These are phyloP conservation scores for Leptomonas seymouri DNA, from an alignment of 208 protist species.

Conservation along the genomic window DNA sequence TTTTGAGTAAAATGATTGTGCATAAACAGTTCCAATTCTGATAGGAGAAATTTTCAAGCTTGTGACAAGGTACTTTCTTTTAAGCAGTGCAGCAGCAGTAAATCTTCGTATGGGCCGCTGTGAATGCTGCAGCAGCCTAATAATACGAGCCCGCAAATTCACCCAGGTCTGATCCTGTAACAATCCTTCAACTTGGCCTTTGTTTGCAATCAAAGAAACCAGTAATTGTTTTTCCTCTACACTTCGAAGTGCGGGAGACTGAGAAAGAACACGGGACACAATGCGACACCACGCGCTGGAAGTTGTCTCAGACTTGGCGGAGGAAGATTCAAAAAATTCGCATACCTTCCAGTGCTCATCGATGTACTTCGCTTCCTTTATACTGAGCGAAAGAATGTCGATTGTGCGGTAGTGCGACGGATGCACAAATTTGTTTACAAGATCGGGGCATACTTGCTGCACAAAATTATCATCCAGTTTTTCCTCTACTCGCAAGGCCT, in stretches of 20 bases:
- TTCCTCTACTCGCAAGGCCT: slow-evolving; percentile 3
- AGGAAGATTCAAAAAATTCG: background rate
- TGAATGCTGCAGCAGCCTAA: background rate
- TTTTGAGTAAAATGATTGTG: slow-evolving; percentile 47
- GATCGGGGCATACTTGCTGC: slow-evolving; percentile 20
- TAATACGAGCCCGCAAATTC: background rate
- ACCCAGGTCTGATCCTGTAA: background rate
- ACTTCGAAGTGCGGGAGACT: slow-evolving; percentile 16
- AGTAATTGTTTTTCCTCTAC: slow-evolving; percentile 26
- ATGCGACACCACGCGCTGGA: slow-evolving; percentile 4
- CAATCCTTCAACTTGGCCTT: too few species aligned
- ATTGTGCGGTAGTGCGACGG: slow-evolving; percentile 28
- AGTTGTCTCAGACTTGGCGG: background rate
- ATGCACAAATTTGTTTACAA: slow-evolving; percentile 23
- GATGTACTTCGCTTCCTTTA: slow-evolving; percentile 17
- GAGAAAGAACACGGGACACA: slow-evolving; percentile 4
- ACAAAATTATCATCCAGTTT: background rate
- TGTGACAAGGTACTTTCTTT: background rate
- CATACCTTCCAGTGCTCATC: slow-evolving; percentile 13
- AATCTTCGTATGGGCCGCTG: background rate
- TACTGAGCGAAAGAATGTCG: slow-evolving; percentile 27
- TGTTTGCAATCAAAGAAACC: background rate
- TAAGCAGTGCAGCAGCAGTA: background rate
- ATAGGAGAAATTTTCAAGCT: slow-evolving; percentile 1
- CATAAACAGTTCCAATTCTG: background rate